Conservation (phyloP, 306 rosid genomes). For the Acacia confusa region DNA sequence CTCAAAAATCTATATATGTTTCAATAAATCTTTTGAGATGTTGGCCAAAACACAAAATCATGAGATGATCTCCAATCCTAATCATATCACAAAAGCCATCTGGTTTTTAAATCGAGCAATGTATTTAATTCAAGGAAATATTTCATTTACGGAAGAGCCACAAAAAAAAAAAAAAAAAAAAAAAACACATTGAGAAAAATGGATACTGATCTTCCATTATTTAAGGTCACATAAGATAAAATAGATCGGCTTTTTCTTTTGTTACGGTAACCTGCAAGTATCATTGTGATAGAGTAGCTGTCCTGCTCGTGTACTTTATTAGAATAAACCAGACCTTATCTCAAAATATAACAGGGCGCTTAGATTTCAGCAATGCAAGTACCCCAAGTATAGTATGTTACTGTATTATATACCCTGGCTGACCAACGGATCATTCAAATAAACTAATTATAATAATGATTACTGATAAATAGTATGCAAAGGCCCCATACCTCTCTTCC, state of each 20-base stretch:
- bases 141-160: too few species aligned
- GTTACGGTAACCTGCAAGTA: not conserved
- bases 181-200: too few species aligned
- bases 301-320: not conserved
- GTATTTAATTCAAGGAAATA: too few species aligned
- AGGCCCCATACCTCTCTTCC: conserved; percentile 77
- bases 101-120: too few species aligned
- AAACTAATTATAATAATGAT: not conserved
- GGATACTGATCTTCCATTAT: too few species aligned
- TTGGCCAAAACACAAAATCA: not conserved
- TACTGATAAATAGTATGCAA: conserved; percentile 15
- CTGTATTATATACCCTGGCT: not conserved
- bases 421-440: not conserved
- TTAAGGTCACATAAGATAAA: not conserved
- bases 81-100: too few species aligned
- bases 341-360: not conserved
- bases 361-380: conserved; percentile 19
- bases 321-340: not conserved
- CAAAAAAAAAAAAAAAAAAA: too few species aligned
- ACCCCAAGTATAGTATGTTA: not conserved
- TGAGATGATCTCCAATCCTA: not conserved
- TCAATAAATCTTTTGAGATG: not conserved
- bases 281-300: not conserved
- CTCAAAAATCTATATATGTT: not conserved
- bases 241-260: not conserved